phyloP scores from a whole-genome alignment of 2,329 filamentous ascomycete species.

The Cordyceps javanica region DNA sequence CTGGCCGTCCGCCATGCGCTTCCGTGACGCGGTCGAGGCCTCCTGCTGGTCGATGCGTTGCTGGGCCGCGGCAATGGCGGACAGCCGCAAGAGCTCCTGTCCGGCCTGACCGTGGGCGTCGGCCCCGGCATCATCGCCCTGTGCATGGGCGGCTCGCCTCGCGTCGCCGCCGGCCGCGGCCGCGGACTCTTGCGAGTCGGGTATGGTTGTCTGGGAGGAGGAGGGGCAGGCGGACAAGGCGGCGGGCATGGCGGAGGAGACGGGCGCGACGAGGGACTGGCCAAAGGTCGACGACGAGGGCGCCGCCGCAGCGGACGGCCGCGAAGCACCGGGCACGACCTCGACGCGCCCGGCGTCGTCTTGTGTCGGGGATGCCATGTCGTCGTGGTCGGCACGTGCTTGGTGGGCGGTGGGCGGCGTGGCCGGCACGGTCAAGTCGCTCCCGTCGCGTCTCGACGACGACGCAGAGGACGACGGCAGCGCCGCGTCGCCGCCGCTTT shows the following conservation, averaged over 20 bases:
- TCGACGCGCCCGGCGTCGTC: neutral
- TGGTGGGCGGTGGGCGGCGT: slow-evolving; percentile 11
- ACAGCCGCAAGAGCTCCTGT: slow-evolving; percentile 54
- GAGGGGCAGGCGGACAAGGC: too few species aligned
- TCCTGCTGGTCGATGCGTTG: slow-evolving; percentile 37
- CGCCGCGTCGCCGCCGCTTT: slow-evolving; percentile 7
- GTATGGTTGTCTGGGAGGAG: slow-evolving; percentile 9
- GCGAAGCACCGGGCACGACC: neutral
- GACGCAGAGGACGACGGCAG: slow-evolving; percentile 11
- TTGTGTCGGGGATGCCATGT: neutral
- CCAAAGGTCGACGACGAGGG: neutral
- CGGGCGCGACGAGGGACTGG: neutral
- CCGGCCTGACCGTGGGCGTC: slow-evolving; percentile 16
- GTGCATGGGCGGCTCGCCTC: slow-evolving; percentile 2
- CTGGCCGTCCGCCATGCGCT: slow-evolving; percentile 70
- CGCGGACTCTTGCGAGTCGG: slow-evolving; percentile 12
- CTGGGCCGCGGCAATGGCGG: slow-evolving; percentile 49
- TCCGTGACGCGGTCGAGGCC: slow-evolving; percentile 45
- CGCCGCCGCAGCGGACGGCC: neutral
- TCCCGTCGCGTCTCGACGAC: slow-evolving; percentile 14
- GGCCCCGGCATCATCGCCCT: neutral
- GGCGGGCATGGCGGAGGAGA: neutral
- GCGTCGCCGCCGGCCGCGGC: neutral
- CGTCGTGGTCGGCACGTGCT: neutral
- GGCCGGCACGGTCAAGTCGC: slow-evolving; percentile 11